phyloP scores from a whole-genome alignment of 768 basidiomycete species.

The Leccinum boreale region DNA sequence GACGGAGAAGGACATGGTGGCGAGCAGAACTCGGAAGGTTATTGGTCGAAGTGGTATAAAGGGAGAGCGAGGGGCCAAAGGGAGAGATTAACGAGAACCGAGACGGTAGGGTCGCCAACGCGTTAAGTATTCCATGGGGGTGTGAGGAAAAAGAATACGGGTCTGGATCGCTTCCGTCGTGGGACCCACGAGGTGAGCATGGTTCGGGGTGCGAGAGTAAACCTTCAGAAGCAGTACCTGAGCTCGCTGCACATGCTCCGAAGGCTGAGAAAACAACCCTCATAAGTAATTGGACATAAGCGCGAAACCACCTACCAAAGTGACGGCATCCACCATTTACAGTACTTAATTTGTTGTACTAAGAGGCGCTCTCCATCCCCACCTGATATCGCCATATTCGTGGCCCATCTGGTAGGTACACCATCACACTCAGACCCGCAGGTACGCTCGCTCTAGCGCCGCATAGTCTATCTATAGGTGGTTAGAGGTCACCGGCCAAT shows the following conservation, averaged over 20 bases:
- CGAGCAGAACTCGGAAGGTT: not conserved
- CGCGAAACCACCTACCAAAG: not conserved
- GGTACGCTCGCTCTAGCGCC: not conserved
- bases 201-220: not conserved
- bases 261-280: not conserved
- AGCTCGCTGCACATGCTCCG: not conserved
- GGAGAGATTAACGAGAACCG: not conserved
- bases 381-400: not conserved
- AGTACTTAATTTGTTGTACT: not conserved
- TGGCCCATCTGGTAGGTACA: not conserved
- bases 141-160: conserved; percentile 1
- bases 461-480: not conserved
- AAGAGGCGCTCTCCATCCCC: not conserved
- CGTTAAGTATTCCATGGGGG: not conserved
- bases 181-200: not conserved
- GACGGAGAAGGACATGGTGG: conserved; percentile 3
- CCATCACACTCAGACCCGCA: not conserved
- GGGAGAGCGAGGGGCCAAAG: not conserved
- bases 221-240: not conserved
- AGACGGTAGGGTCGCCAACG: not conserved
- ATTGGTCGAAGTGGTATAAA: not conserved
- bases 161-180: conserved; percentile 7
- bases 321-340: not conserved
- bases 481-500: not conserved
- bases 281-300: not conserved